A percentile compares a stretch with the other conserved stretches of the same genome.
phyloP scores from a whole-genome alignment of 2,329 filamentous ascomycete species.

The Laburnicola sp. region DNA sequence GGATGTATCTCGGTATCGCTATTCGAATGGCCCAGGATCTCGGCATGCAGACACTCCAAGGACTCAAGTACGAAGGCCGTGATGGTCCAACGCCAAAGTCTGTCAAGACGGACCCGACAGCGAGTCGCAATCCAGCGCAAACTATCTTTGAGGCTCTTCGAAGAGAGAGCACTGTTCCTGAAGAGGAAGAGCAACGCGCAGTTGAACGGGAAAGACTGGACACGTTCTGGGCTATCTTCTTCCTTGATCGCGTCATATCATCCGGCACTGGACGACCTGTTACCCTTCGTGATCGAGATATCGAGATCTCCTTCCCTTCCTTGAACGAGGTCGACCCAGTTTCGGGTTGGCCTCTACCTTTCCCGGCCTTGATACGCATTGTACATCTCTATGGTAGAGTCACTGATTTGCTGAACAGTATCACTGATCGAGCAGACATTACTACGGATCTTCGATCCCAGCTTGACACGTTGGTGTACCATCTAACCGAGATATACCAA shows the following conservation, averaged over 20 bases:
- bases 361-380: constrained; percentile 78
- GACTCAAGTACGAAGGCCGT: constrained; percentile 62
- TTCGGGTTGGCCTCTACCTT: constrained; percentile 74
- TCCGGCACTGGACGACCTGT: constrained; percentile 84
- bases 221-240: constrained; percentile 88
- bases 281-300: constrained; percentile 80
- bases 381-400: constrained; percentile 84
- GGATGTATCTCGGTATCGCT: constrained; percentile 90
- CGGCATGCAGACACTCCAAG: constrained; percentile 79
- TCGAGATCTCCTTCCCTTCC: constrained; percentile 72
- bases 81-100: constrained; percentile 60
- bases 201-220: constrained; percentile 82
- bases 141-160: constrained; percentile 56
- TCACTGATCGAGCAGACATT: constrained; percentile 72
- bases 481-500: constrained; percentile 75
- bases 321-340: constrained; percentile 56
- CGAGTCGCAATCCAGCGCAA: constrained; percentile 53
- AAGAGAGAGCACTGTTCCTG: constrained; percentile 21
- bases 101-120: constrained; percentile 48
- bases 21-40: constrained; percentile 82
- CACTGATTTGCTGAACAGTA: constrained; percentile 81
- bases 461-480: constrained; percentile 76
- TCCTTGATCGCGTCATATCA: constrained; percentile 83
- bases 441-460: constrained; percentile 73
- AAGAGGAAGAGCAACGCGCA: constrained; percentile 61